Percentiles rank a stretch among this genome's conserved stretches.
These are phyloP conservation scores for Camelina neglecta DNA, from an alignment of 345 rosid genomes.

Conservation along the genomic window DNA sequence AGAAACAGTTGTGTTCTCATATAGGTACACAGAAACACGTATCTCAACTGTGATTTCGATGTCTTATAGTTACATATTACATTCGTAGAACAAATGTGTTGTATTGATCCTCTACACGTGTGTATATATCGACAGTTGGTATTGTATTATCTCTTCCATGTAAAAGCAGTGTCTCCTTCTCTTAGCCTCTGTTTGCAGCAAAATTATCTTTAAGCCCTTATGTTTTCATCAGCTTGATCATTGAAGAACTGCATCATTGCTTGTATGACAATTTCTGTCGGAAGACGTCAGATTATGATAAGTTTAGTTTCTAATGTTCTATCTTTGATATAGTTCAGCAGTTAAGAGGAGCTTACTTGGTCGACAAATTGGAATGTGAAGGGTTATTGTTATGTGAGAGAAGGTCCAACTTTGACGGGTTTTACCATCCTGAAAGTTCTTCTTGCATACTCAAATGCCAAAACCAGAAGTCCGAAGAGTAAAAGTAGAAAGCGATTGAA, in stretches of 20 bases:
- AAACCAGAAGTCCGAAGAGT: slow-evolving; percentile 62
- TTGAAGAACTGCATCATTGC: slow-evolving; percentile 18
- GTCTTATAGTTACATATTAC: slow-evolving; percentile 14
- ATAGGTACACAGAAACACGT: background rate
- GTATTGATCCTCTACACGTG: slow-evolving; percentile 9
- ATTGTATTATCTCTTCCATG: slow-evolving; percentile 34
- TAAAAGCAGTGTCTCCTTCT: slow-evolving; percentile 26
- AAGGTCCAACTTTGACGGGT: slow-evolving; percentile 61
- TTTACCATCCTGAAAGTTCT: slow-evolving; percentile 55
- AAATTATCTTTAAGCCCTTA: slow-evolving; percentile 10
- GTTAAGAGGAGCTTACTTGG: slow-evolving; percentile 44
- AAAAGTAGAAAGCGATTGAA: slow-evolving; percentile 56
- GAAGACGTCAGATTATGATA: background rate
- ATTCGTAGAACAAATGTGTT: slow-evolving; percentile 19
- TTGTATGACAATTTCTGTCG: background rate
- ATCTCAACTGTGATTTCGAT: background rate
- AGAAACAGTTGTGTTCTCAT: slow-evolving; percentile 3
- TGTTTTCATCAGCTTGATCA: slow-evolving; percentile 33
- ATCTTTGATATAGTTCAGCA: background rate
- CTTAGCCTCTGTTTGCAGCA: slow-evolving; percentile 28
- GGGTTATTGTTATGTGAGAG: slow-evolving; percentile 51
- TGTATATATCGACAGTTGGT: slow-evolving; percentile 30
- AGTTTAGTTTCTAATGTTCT: slow-evolving; percentile 5
- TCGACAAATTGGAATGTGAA: slow-evolving; percentile 22
- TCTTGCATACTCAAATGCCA: slow-evolving; percentile 58